These are phyloP conservation scores for Suillus sp. DNA, from an alignment of 768 basidiomycete species.

Conservation along the genomic window DNA sequence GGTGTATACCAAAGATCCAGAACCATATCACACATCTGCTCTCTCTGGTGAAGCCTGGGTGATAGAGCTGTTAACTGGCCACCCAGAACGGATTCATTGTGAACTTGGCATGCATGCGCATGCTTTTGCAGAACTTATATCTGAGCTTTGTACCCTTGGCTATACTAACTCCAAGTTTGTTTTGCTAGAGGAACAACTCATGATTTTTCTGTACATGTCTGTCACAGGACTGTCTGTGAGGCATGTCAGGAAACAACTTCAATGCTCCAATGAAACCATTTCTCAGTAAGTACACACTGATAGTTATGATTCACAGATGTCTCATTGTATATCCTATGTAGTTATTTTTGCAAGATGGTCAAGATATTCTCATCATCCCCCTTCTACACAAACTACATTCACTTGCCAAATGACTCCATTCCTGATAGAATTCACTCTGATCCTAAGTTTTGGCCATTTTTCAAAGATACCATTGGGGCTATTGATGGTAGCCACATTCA, in stretches of 20 bases:
- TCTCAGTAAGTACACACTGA: conserved; percentile 28
- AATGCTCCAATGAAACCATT: conserved; percentile 40
- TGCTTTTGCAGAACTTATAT: conserved; percentile 32
- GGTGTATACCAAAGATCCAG: not conserved
- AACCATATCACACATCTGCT: conserved; percentile 20
- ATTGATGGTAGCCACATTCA: no score
- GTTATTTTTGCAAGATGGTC: not conserved
- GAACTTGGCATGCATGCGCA: conserved; percentile 31
- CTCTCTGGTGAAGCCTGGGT: conserved; percentile 28
- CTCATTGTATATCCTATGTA: not conserved
- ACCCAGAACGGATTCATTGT: conserved; percentile 17
- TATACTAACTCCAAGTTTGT: conserved; percentile 27
- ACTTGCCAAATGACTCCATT: not conserved
- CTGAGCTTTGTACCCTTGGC: conserved; percentile 24
- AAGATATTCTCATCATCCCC: not conserved
- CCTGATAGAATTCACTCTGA: conserved; percentile 21
- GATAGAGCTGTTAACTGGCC: conserved; percentile 23
- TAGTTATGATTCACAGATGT: no score
- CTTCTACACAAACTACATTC: not conserved
- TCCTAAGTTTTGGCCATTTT: conserved; percentile 35
- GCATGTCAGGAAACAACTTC: conserved; percentile 39
- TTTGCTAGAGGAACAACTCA: conserved; percentile 37
- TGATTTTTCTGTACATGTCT: conserved; percentile 38
- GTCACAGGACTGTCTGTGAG: conserved; percentile 16
- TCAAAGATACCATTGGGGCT: conserved; percentile 24